phyloP scores from a whole-genome alignment of 2,329 filamentous ascomycete species.

The Colletotrichum echinochloae region DNA sequence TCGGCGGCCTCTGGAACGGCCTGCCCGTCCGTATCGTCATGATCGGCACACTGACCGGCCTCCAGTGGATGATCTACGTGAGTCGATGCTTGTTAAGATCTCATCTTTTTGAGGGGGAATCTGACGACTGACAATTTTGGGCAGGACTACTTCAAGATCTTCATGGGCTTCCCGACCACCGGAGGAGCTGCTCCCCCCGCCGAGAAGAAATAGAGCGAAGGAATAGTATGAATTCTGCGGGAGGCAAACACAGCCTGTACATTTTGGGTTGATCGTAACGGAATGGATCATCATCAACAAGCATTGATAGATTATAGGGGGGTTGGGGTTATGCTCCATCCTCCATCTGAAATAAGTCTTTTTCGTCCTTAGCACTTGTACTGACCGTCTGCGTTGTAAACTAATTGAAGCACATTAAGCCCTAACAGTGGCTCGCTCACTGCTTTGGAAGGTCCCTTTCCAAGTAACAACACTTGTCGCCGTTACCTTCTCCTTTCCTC shows the following conservation, averaged over 20 bases:
- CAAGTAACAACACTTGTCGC: background rate
- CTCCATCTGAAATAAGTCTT: background rate
- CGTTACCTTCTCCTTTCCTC: background rate
- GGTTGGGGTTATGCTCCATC: background rate
- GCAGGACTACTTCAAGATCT: constrained; percentile 88
- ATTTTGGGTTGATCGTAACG: background rate
- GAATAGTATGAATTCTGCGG: no score
- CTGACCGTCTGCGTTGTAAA: background rate
- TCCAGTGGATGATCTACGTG: constrained; percentile 95
- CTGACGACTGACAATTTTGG: constrained; percentile 41
- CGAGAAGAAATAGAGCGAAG: constrained; percentile 56
- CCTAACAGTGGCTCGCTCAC: background rate
- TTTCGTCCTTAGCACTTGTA: background rate
- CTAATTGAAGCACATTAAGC: background rate
- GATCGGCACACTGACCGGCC: constrained; percentile 83
- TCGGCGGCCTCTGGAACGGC: constrained; percentile 91
- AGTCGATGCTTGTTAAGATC: constrained; percentile 49
- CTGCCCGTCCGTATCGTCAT: constrained; percentile 88
- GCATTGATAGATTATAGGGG: background rate
- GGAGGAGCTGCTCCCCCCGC: constrained; percentile 71
- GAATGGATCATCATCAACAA: background rate
- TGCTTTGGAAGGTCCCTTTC: no score
- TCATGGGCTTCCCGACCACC: constrained; percentile 87
- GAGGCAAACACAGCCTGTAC: background rate
- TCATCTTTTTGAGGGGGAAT: constrained; percentile 32